These are phyloP conservation scores for Curvularia hawaiiensis DNA, from an alignment of 2,329 filamentous ascomycete genomes.

Conservation along the genomic window DNA sequence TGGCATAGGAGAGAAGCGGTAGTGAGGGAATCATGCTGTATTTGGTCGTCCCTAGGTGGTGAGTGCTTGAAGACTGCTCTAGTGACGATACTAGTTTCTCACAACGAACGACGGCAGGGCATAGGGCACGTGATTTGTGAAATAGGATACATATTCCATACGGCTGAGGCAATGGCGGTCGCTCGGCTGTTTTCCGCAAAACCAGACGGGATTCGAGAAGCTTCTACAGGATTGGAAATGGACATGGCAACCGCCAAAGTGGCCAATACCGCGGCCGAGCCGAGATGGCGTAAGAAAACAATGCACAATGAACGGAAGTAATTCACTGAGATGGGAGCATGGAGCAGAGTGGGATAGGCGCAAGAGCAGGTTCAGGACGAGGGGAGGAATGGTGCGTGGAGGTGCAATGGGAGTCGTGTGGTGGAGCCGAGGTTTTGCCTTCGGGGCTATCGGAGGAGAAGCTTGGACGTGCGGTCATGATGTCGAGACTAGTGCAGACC, in stretches of 20 bases:
- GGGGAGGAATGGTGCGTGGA: not conserved
- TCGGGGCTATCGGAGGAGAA: constrained; percentile 29
- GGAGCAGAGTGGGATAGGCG: not conserved
- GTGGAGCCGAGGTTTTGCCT: constrained; percentile 25
- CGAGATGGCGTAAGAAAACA: not conserved
- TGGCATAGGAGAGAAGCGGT: no score
- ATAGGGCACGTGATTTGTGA: no score
- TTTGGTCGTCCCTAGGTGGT: no score
- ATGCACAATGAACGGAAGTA: not conserved
- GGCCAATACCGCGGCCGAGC: not conserved
- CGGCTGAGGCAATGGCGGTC: not conserved
- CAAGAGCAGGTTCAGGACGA: no score
- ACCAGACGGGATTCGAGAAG: constrained; percentile 10
- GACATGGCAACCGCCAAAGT: not conserved
- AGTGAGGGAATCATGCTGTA: no score
- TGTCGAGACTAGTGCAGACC: constrained; percentile 24
- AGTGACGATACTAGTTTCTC: not conserved
- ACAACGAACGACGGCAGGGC: not conserved
- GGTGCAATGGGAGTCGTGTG: constrained; percentile 4
- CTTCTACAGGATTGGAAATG: constrained; percentile 8
- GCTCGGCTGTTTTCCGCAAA: constrained; percentile 1
- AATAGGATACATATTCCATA: not conserved
- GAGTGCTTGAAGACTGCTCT: no score
- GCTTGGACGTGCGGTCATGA: constrained; percentile 29
- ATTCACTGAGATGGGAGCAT: not conserved